Percentiles rank a stretch among this genome's conserved stretches.
These are phyloP conservation scores for Thielaviopsis euricoi DNA, from an alignment of 2,329 filamentous ascomycete genomes.

Conservation along the genomic window DNA sequence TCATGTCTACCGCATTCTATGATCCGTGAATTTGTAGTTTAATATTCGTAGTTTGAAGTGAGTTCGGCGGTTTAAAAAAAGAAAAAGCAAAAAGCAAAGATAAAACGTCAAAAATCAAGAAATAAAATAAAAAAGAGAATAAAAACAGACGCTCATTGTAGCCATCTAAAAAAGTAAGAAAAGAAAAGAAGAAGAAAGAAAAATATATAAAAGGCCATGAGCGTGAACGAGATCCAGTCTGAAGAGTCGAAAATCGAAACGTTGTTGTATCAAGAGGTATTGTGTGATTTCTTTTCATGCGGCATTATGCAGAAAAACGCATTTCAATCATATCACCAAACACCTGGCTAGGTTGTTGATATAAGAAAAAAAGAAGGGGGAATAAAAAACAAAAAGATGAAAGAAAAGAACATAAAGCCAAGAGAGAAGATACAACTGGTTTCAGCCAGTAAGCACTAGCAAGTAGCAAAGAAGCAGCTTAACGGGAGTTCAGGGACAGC, in stretches of 20 bases:
- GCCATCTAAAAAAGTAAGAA: constrained; percentile 14
- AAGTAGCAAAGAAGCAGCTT: constrained; percentile 12
- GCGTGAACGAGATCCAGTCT: not conserved
- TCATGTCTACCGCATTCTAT: not conserved
- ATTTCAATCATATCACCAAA: too few relatives aligned
- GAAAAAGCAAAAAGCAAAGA: constrained; percentile 1
- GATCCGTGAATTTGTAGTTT: not conserved
- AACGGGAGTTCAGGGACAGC: constrained; percentile 52
- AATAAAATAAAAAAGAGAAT: constrained; percentile 16
- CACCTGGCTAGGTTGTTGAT: not conserved
- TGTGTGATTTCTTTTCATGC: not conserved
- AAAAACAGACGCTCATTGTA: not conserved
- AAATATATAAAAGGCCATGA: not conserved
- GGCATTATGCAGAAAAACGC: too few relatives aligned
- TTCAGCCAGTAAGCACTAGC: too few relatives aligned
- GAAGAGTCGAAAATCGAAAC: not conserved
- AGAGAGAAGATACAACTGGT: not conserved
- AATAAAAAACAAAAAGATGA: too few relatives aligned
- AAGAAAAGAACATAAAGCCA: too few relatives aligned
- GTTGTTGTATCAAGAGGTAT: not conserved
- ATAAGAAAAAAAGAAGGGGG: not conserved
- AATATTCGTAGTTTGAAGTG: constrained; percentile 1
- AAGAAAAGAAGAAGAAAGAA: constrained; percentile 7
- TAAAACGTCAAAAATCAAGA: not conserved
- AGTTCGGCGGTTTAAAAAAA: constrained; percentile 1